These are phyloP conservation scores for Taphrina wiesneri DNA, from an alignment of 1,139 yeast genomes.

Conservation along the genomic window DNA sequence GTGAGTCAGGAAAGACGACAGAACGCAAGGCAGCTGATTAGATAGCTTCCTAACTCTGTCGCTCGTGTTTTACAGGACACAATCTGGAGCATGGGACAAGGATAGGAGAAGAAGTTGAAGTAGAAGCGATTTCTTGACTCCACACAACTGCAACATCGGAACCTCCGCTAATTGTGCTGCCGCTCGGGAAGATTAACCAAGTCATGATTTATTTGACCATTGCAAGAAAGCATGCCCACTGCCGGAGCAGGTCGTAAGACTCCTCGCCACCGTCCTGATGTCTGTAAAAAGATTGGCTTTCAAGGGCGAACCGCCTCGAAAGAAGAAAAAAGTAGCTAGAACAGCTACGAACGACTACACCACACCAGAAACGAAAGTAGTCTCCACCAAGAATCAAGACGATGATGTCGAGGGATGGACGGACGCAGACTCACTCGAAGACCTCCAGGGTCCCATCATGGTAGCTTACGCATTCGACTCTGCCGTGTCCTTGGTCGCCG, in stretches of 20 bases:
- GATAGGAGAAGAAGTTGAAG: neutral
- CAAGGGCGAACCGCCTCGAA: conserved; percentile 23
- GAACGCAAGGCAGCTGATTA: too few species aligned
- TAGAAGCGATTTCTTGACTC: neutral
- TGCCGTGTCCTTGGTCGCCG: conserved; percentile 32
- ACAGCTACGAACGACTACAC: neutral
- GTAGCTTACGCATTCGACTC: conserved; percentile 7
- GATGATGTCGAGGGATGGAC: conserved; percentile 27
- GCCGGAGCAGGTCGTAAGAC: neutral
- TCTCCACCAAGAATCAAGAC: neutral
- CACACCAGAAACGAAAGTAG: neutral
- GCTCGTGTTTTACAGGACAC: too few species aligned
- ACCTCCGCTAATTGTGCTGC: neutral
- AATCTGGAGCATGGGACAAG: too few species aligned
- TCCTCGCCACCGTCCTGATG: neutral
- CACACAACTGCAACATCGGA: neutral
- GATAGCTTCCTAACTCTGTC: too few species aligned
- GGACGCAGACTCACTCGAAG: conserved; percentile 14
- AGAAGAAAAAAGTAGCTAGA: neutral
- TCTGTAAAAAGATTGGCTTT: conserved; percentile 16
- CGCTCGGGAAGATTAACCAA: neutral
- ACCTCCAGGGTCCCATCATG: conserved; percentile 25
- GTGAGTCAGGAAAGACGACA: too few species aligned
- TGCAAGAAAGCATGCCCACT: neutral
- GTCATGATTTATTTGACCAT: neutral